Evolutionary conservation across 1,284 basidiomycete species (phyloP), one percentile per base, ranked within the genome.

Genomic region (Cryptococcus depauperatus): DNA sequence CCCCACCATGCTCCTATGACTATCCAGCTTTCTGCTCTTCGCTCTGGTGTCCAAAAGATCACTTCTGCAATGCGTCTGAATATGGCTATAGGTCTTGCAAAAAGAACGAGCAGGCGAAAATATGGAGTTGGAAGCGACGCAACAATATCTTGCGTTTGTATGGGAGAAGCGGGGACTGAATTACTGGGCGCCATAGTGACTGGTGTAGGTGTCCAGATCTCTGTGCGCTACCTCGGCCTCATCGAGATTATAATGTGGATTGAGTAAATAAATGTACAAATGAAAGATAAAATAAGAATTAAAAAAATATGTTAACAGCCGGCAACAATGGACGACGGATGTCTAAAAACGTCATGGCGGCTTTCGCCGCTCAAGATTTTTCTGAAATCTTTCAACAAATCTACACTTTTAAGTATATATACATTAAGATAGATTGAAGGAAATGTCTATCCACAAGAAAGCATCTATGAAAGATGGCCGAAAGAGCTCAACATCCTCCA

Each of bases 1-100:
- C 76, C 76, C 84, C 86, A 91, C 85, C 85, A 88, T 0, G 64
- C 64, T 0, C 75, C 80, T 23, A 91, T 66, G 0, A 78, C 65
- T 2, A 88, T 76, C 74, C 78, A 84, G 53, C 80, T 79, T 46
- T 85, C 78, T 48, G 82, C 79, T 73, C 78, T 79, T 8, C 72
- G 65, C 19, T 72, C 61, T 0, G 75, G 68, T 35, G 75, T 71
- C 86, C 86, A 90, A 50, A 74, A 75, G 9, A 80, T 28, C 0
- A 84, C 68, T 61, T 86, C 79, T 2, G 77, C 60, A 0, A 66
- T 42, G 47, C 70, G 71, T n/a, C 79, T 73, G 9, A 78, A 41
- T 5, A 55, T 50, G 14, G 77, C 68, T 28, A 87, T 76, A 18
- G 73, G 64, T 0, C 80, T 78, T 0, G 77, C 77, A 46, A 70